Base-by-base conservation (phyloP, 176 grass and related monocot species). In the Phragmites australis region DNA sequence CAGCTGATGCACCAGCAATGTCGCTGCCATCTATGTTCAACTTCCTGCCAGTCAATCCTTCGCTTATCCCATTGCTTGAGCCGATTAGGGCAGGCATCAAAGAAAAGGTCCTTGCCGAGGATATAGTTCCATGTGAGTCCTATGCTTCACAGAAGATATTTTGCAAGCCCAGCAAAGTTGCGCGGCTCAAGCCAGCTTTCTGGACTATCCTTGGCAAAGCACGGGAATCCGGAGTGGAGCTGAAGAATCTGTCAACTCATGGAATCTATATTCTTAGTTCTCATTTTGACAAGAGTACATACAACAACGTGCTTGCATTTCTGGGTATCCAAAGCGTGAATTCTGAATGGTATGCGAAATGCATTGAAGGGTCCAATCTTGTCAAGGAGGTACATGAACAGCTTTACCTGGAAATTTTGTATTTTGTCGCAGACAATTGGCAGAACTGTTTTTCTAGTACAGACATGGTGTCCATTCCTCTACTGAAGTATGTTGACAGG, bases 111-210 rank as follows among this genome's bases (percentile, higher is more conserved):
- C 0, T 5, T 43, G 44, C 22, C 82, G 21, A 45, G 14, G 67
- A 71, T 44, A 81, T 91, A n/a, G 69, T 91, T 51, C 89, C 85
- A 27, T 91, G 85, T 10, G 86, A 87, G 32, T 30, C 70, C 1
- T 80, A 65, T 60, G n/a, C 6, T 58, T 19, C 66, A 18, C n/a
- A 25, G 6, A 80, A 78, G 21, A 42, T 82, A 3, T 88, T 88
- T 44, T 31, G 82, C 62, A 91, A 85, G 29, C 85, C 85, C 7
- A 51, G 26, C 23, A 70, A 91, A 34, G 85, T 82, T 13, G 61
- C 51, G n/a, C 49, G 89, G 16, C 30, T 92, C 6, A 8, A 54
- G 34, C 68, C 15, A 40, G 71, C 70, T 14, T 92, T 92, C 13
- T 82, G 89, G 82, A 46, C 60, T 50, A 77, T 88, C 32, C 2